Base-by-base conservation (phyloP, 2,329 filamentous ascomycete genomes). In the Aspergillus tamarii region DNA sequence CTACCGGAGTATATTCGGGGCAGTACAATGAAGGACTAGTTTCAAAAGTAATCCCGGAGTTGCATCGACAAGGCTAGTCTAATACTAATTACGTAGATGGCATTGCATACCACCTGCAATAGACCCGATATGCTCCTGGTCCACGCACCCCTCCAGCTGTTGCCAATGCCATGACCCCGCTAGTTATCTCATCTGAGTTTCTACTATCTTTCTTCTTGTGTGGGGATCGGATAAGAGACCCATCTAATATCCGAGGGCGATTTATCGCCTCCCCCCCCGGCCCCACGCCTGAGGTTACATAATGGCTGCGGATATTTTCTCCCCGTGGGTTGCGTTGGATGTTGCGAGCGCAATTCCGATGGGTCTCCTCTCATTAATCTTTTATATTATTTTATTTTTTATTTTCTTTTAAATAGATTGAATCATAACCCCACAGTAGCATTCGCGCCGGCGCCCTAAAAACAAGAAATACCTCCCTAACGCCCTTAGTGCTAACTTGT, bases 71-170 rank as follows among this genome's bases (percentile, higher is more conserved):
- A 46, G 41, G 28, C 34, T 41, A 53, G 57, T 39, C 53, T 30
- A 54, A 60, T 53, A 46, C 57, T 48, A 16, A 43, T 60, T 60
- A 63, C 60, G 57, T 63, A 65, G 36, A 55, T 41, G 39, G 57
- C 50, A 23, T 50, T 2, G 23, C 30, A 16, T 8, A n/a, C 23
- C 23, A 39, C 54, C 46, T 57, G 43, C 16, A 34, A 26, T 59
- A 57, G 4, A 2, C 36, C 46, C 46, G 30, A 59, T 52, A 54
- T 32, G 8, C 10, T 54, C 26, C 45, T 48, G 32, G 14, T 41
- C 16, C 26, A 53, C 46, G 14, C 19, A 21, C 21, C 45, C 21
- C 21, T 32, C 32, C n/a, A 30, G 34, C 23, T 14, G 34, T 36
- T 16, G 19, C 9, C 32, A 54, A 34, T 32, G 50, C 50, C 19